phyloP scores from a whole-genome alignment of 2,329 filamentous ascomycete genomes.

The Fusarium agapanthi region DNA sequence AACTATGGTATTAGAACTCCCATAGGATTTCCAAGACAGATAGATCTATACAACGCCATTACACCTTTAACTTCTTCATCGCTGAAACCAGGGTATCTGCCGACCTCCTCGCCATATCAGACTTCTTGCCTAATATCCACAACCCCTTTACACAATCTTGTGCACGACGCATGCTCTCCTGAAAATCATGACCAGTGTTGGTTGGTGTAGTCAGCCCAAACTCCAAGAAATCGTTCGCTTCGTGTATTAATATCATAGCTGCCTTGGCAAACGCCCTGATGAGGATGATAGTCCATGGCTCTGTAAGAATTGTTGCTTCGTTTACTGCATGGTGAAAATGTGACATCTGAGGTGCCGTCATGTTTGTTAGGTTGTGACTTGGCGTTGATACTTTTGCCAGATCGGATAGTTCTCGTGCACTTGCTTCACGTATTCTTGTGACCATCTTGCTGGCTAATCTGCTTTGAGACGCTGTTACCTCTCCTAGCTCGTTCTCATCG shows the following conservation, averaged over 20 bases:
- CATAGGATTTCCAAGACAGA: no score
- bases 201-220: conserved; percentile 29
- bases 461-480: conserved; percentile 22
- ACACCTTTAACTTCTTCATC: conserved; percentile 18
- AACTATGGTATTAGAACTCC: no score
- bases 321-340: conserved; percentile 63
- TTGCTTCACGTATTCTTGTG: conserved; percentile 52
- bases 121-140: conserved; percentile 64
- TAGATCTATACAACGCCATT: neutral
- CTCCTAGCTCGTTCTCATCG: conserved; percentile 50
- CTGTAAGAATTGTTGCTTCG: conserved; percentile 63
- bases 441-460: conserved; percentile 47
- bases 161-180: conserved; percentile 49
- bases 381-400: conserved; percentile 57
- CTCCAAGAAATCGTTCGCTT: conserved; percentile 36
- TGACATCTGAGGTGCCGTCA: conserved; percentile 38
- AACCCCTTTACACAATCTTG: conserved; percentile 61
- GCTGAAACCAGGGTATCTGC: conserved; percentile 32
- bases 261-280: conserved; percentile 63
- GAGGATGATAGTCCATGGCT: conserved; percentile 67
- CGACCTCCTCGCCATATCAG: conserved; percentile 52
- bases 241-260: conserved; percentile 49
- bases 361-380: conserved; percentile 5
- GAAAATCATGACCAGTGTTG: conserved; percentile 31
- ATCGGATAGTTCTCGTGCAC: conserved; percentile 56